Evolutionary conservation across 345 rosid genomes (phyloP).

Genomic region (Corymbia maculata): DNA sequence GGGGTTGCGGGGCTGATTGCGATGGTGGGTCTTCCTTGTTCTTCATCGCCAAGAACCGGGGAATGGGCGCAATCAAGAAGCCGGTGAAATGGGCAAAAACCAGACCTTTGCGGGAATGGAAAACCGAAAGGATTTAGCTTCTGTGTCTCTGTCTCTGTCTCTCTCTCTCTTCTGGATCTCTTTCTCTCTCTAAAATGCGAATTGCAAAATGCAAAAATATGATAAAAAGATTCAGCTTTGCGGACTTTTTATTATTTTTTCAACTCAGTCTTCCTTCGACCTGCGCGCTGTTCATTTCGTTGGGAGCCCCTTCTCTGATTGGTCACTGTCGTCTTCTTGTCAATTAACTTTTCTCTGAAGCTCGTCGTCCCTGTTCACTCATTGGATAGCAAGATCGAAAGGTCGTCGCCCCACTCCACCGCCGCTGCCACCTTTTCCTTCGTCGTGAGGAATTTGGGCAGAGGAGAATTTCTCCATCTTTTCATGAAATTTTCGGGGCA

Average conservation of each 20-base stretch:
- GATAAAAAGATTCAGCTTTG: neutral
- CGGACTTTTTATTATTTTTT: neutral
- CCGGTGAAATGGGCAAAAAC: neutral
- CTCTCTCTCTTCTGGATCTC: neutral
- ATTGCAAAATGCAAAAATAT: neutral
- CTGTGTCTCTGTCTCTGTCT: neutral
- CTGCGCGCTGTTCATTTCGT: neutral
- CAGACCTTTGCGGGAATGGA: neutral
- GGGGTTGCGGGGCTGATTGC: constrained; percentile 1
- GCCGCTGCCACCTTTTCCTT: neutral
- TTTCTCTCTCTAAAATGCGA: neutral
- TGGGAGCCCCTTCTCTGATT: neutral
- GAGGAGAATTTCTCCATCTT: neutral
- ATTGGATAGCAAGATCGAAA: neutral
- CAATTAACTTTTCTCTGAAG: no score
- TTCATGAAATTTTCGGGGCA: neutral
- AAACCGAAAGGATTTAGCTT: neutral
- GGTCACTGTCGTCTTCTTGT: neutral
- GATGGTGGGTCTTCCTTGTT: neutral
- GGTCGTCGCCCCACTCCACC: neutral
- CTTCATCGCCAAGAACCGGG: neutral
- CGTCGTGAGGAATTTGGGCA: neutral
- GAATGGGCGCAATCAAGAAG: neutral
- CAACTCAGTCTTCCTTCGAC: neutral
- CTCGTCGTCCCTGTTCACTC: neutral